Percentiles rank a stretch among this genome's conserved stretches.
These are phyloP conservation scores for Ustilago loliicola DNA, from an alignment of 1,284 basidiomycete genomes.

Conservation along the genomic window DNA sequence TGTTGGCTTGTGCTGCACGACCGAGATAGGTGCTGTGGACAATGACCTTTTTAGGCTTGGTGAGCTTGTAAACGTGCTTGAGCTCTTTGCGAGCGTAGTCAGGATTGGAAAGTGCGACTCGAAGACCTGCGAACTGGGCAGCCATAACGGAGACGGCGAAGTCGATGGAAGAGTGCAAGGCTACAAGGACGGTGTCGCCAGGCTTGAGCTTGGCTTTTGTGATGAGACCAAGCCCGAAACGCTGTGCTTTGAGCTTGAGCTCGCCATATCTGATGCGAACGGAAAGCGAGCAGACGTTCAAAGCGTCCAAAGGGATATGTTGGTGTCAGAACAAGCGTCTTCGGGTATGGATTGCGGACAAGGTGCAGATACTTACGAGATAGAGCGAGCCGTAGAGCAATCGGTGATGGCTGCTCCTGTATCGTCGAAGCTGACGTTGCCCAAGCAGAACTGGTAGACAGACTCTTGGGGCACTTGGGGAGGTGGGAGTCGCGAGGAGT, in stretches of 20 bases:
- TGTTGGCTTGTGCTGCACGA: conserved; percentile 28
- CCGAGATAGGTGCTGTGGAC: conserved; percentile 28
- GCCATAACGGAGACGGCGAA: conserved; percentile 48
- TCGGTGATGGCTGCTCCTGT: conserved; percentile 25
- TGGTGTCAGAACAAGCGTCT: not conserved
- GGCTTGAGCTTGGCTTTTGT: conserved; percentile 41
- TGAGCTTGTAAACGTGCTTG: conserved; percentile 35
- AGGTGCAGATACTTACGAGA: conserved; percentile 20
- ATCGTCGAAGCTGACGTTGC: conserved; percentile 36
- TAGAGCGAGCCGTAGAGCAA: conserved; percentile 17
- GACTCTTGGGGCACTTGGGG: conserved; percentile 20
- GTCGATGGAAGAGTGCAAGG: conserved; percentile 46
- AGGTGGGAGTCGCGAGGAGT: conserved; percentile 21
- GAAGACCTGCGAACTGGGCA: conserved; percentile 46
- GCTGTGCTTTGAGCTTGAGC: conserved; percentile 45
- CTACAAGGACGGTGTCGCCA: conserved; percentile 46
- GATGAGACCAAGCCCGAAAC: conserved; percentile 48
- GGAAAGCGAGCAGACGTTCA: not conserved
- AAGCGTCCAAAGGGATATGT: not conserved
- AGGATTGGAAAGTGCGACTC: conserved; percentile 48
- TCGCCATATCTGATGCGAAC: conserved; percentile 38
- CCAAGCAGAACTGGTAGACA: conserved; percentile 27
- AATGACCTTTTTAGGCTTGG: conserved; percentile 49
- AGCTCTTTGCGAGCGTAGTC: conserved; percentile 45
- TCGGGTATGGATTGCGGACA: too few species aligned